These are phyloP conservation scores for Sonneratia alba DNA, from an alignment of 345 rosid species.

Conservation along the genomic window DNA sequence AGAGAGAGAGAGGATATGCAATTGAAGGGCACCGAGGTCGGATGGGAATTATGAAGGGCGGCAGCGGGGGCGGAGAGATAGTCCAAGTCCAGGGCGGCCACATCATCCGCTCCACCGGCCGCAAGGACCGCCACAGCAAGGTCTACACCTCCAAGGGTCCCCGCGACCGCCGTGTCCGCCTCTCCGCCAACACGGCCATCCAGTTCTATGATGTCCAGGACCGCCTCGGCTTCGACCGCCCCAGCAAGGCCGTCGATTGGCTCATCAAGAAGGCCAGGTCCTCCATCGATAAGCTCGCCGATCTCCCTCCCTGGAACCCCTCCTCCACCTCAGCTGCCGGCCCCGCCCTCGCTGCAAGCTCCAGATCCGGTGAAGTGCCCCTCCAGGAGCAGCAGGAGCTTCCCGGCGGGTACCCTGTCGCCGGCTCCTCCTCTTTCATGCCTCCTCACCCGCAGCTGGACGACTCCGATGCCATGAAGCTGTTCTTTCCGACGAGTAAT, in stretches of 20 bases:
- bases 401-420: conserved; percentile 21
- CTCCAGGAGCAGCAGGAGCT: conserved; percentile 29
- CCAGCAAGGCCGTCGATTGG: conserved; percentile 92
- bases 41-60: conserved; percentile 9
- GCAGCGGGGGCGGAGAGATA: conserved; percentile 46
- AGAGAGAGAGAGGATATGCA: too few relatives aligned
- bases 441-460: conserved; percentile 9
- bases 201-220: conserved; percentile 89
- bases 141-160: conserved; percentile 72
- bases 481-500: conserved; percentile 58
- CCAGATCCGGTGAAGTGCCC: conserved; percentile 10
- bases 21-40: too few relatives aligned
- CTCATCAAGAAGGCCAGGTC: conserved; percentile 72
- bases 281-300: conserved; percentile 66
- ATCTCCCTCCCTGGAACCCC: conserved; percentile 43
- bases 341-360: conserved; percentile 12
- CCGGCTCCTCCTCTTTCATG: conserved; percentile 30
- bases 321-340: conserved; percentile 6
- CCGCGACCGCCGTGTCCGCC: conserved; percentile 70
- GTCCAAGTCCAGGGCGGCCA: conserved; percentile 74
- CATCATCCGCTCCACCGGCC: conserved; percentile 57
- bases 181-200: conserved; percentile 83
- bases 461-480: conserved; percentile 32
- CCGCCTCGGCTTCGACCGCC: conserved; percentile 76
- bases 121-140: conserved; percentile 85